Evolutionary conservation across 805 yeast species (phyloP), one percentile per base, ranked within the genome.

Genomic region (Wickerhamomyces hampshirensis): DNA sequence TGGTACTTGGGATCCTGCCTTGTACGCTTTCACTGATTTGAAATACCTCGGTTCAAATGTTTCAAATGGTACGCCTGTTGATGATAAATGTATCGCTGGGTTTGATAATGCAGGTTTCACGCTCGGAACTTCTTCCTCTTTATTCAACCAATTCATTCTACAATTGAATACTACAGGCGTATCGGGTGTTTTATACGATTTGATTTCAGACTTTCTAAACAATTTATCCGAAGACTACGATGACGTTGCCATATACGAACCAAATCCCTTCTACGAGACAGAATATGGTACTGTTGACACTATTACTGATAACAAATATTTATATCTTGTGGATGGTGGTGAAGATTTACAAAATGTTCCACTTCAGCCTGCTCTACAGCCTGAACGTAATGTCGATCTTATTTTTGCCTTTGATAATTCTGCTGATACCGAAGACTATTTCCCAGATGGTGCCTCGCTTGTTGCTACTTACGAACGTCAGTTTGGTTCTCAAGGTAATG

Each of bases 1-100:
- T 52, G 96, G 96, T 11, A 79, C 94, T 5, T 87, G 95, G 95
- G 96, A 88, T 54, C 83, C 86, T 11, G 65, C 81, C 2, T 60
- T 84, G 37, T 64, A 71, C 39, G 61, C 80, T 4, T 85, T 86
- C 57, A 66, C 78, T 13, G 78, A 80, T 39, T 59, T 75, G 28
- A 71, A 77, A 57, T 86, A 82, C 54, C 57, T 84, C 32, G 96
- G 96, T 8, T 69, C 94, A 1, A 58, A 69, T 16, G 42, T 44
- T 8, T 32, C 37, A 14, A 33, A 44, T 16, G 48, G 48, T 35
- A 14, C 19, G 9, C 48, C 48, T 31, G 26, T 31, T n/a, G 59
- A 63, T 13, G 59, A 63, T 13, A 52, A 55, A 14, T 88, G 96
- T 60, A 61, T 75, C 36, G 71, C 62, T 3, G 89, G 91, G 4